Base-by-base conservation (phyloP, 768 basidiomycete species). In the Boletus huronensis region DNA sequence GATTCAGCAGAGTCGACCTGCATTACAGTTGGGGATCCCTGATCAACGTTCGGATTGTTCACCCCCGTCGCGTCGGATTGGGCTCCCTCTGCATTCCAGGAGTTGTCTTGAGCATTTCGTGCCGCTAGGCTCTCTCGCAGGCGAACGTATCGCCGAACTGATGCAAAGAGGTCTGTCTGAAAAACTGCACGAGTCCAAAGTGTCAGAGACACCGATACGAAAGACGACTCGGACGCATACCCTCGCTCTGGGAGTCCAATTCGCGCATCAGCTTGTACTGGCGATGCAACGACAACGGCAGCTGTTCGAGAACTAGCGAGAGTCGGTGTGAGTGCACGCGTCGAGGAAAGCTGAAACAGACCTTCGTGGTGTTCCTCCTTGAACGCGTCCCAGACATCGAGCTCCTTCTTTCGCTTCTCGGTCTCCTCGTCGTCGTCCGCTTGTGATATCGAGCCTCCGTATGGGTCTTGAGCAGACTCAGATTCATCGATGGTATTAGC, bases 321-420 rank as follows among this genome's bases (percentile, higher is more conserved):
- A 25, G 21, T 52, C 17, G 7, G 46, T 16, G 17, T 17, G n/a
- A 41, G n/a, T 45, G 28, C 46, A 29, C 42, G 41, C 50, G 46
- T 39, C 41, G 36, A 19, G 28, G 44, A 34, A 6, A 29, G 11
- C 16, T 45, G 32, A 40, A 57, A 35, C 76, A 46, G 40, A 86
- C 90, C 81, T 79, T 91, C 90, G 67, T 83, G 84, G 61, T 90
- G 82, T 55, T 92, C 87, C 63, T 92, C 90, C 64, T 82, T 81
- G 65, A 92, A 80, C 36, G 82, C 74, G 43, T 88, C 84, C 87
- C 88, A 89, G 35, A 88, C 76, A 31, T 83, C 82, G 54, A 74
- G 77, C 60, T 87, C 86, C 65, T 79, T 83, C 61, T 80, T 76
- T 23, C 60, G 64, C 45, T 65, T 66, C 52, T 64, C 64, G 5